phyloP scores from a whole-genome alignment of 139 green algal species.

The Chlorella sp. region DNA sequence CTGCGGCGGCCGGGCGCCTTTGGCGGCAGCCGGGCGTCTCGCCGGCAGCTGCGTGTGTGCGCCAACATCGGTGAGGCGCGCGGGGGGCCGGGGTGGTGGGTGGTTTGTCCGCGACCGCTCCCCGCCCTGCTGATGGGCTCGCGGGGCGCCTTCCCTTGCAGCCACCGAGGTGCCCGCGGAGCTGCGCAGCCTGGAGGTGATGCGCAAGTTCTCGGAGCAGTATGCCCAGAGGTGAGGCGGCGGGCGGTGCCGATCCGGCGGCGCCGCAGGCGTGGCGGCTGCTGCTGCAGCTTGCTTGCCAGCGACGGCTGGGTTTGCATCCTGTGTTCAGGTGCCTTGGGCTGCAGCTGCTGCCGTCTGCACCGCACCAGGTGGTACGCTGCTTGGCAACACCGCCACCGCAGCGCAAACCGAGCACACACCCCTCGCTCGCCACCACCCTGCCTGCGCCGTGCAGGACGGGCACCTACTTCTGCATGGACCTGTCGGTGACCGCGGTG shows the following conservation, averaged over 20 bases:
- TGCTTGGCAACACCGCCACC: too few species aligned
- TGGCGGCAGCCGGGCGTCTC: background rate
- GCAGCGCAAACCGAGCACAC: too few species aligned
- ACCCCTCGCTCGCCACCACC: too few species aligned
- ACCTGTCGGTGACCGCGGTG: slow-evolving; percentile 98
- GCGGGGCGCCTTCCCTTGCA: background rate
- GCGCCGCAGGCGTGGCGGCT: background rate
- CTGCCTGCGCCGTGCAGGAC: slow-evolving; percentile 72
- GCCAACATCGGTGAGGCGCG: slow-evolving; percentile 24
- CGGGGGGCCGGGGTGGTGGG: background rate
- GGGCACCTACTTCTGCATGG: slow-evolving; percentile 97
- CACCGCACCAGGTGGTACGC: too few species aligned
- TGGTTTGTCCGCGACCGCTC: background rate
- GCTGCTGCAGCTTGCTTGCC: too few species aligned
- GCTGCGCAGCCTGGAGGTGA: slow-evolving; percentile 76
- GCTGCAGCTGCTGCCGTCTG: too few species aligned
- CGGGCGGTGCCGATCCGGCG: background rate
- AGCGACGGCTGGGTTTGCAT: too few species aligned
- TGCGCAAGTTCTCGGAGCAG: slow-evolving; percentile 99
- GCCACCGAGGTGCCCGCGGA: slow-evolving; percentile 16
- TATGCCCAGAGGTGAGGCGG: slow-evolving; percentile 89
- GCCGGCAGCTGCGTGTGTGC: background rate
- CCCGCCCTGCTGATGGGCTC: background rate
- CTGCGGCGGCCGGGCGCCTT: background rate
- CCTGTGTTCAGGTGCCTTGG: too few species aligned